Evolutionary conservation across 257 asterid genomes (phyloP).

Genomic region (Paulownia fortunei): DNA sequence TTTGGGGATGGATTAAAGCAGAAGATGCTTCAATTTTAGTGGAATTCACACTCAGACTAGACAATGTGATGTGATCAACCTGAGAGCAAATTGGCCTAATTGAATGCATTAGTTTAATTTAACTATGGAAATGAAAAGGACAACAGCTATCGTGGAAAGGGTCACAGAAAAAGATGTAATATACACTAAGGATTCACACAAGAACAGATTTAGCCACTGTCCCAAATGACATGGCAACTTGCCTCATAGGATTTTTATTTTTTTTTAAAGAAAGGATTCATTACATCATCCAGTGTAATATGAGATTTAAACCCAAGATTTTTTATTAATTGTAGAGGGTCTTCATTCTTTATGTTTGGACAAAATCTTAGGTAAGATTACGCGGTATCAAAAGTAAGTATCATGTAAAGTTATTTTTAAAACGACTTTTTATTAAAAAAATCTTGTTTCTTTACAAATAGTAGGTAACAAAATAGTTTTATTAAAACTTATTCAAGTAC

Average conservation of each 20-base stretch:
- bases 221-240: background rate
- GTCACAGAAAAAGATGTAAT: background rate
- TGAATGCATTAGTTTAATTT: background rate
- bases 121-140: slow-evolving; percentile 7
- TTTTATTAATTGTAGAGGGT: too few relatives aligned
- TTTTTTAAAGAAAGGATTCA: too few relatives aligned
- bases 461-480: background rate
- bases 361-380: background rate
- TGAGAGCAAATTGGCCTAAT: slow-evolving; percentile 33
- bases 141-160: background rate
- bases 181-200: slow-evolving; percentile 8
- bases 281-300: too few relatives aligned
- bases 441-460: background rate
- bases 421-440: background rate
- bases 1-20: slow-evolving; percentile 30
- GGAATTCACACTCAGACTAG: slow-evolving; percentile 49
- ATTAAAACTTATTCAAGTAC: background rate
- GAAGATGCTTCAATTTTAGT: slow-evolving; percentile 48
- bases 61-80: slow-evolving; percentile 43
- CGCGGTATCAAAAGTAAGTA: background rate
- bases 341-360: background rate
- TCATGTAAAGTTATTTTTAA: background rate
- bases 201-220: background rate
- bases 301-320: too few relatives aligned
- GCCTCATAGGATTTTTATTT: background rate